Conservation (phyloP, 2,329 filamentous ascomycete species). For the Aspergillus sp. region DNA sequence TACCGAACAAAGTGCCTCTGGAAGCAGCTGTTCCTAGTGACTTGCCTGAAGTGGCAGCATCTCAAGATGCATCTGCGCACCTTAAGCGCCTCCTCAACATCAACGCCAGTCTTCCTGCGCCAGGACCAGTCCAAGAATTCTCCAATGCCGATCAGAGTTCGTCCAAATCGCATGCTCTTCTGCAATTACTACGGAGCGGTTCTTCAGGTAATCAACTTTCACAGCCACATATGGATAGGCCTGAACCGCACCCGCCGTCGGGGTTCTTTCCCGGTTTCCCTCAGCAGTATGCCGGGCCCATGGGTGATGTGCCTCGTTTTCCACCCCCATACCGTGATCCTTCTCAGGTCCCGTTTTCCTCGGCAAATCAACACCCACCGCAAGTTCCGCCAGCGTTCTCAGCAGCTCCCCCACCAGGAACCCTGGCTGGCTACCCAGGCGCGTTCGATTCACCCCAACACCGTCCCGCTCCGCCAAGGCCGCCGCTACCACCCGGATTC, state of each 20-base stretch:
- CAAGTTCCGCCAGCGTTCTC: constrained; percentile 14
- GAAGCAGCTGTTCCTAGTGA: constrained; percentile 36
- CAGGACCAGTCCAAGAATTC: constrained; percentile 14
- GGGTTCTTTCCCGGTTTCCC: constrained; percentile 44
- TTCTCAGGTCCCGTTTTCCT: constrained; percentile 13
- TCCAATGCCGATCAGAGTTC: constrained; percentile 31
- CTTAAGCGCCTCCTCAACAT: constrained; percentile 53
- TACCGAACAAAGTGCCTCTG: constrained; percentile 19
- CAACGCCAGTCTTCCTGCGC: constrained; percentile 19
- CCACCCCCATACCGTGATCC: constrained; percentile 18
- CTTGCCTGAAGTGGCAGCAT: constrained; percentile 40
- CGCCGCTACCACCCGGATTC: constrained; percentile 17
- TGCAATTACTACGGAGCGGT: constrained; percentile 55
- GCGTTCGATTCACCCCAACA: constrained; percentile 24
- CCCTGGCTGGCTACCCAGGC: constrained; percentile 18
- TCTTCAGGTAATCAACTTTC: constrained; percentile 30
- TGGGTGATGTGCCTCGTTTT: constrained; percentile 29
- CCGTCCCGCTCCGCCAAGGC: constrained; percentile 21
- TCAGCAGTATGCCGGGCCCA: constrained; percentile 24
- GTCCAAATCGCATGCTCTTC: constrained; percentile 52
- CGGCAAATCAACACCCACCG: constrained; percentile 8
- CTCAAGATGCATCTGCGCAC: constrained; percentile 50
- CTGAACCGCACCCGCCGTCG: constrained; percentile 57
- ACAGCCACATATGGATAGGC: constrained; percentile 36
- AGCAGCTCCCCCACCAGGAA: constrained; percentile 18